These are phyloP conservation scores for Aspergillus persii DNA, from an alignment of 2,329 filamentous ascomycete species.

Conservation along the genomic window DNA sequence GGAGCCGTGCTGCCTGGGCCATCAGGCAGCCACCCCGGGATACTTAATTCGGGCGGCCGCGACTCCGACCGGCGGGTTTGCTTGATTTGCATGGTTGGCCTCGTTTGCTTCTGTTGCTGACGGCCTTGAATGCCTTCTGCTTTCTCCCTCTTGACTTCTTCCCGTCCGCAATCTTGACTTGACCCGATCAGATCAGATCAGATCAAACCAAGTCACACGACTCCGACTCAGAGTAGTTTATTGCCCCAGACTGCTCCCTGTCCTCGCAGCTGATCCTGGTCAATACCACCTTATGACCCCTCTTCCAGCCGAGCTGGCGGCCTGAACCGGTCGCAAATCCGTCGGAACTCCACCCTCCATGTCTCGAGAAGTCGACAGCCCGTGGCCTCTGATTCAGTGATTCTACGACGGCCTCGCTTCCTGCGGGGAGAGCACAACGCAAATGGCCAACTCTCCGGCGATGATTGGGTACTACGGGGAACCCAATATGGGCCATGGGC, in stretches of 20 bases:
- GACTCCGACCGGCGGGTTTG: not conserved
- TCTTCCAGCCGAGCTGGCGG: not conserved
- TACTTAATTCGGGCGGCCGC: slow-evolving; percentile 9
- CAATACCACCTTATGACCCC: not conserved
- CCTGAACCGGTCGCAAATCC: slow-evolving; percentile 8
- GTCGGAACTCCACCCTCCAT: slow-evolving; percentile 6
- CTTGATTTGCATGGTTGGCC: not conserved
- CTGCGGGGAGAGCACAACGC: not conserved
- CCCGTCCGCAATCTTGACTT: too few relatives aligned
- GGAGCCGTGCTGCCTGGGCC: slow-evolving; percentile 7
- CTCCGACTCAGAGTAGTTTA: not conserved
- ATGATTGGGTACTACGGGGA: slow-evolving; percentile 1
- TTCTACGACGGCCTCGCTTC: too few relatives aligned
- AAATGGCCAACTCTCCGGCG: not conserved
- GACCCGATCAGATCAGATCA: too few relatives aligned
- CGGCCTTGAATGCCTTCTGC: not conserved
- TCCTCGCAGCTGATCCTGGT: not conserved
- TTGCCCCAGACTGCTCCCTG: not conserved
- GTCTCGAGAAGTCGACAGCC: not conserved
- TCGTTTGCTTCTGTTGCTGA: not conserved
- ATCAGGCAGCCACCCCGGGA: slow-evolving; percentile 5
- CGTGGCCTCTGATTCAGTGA: too few relatives aligned
- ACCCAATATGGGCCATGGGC: not conserved
- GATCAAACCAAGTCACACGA: too few relatives aligned
- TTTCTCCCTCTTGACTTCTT: too few relatives aligned